Evolutionary conservation across 176 grass and related monocot species (phyloP).

Genomic region (Zoysia japonica): DNA sequence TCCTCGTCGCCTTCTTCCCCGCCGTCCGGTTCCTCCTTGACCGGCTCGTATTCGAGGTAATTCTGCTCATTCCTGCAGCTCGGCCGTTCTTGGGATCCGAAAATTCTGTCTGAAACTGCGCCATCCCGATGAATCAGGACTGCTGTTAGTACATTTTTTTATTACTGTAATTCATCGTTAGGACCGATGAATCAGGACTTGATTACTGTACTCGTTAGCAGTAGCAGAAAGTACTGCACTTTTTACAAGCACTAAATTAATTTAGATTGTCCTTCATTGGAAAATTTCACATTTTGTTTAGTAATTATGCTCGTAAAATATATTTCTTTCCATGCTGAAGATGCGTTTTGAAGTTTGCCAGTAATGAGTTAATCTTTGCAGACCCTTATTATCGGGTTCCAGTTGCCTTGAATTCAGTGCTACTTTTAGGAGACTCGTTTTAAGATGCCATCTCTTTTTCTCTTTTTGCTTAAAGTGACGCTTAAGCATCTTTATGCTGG

Average conservation of each 20-base stretch:
- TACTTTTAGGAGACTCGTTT: not conserved
- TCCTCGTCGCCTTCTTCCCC: conserved; percentile 84
- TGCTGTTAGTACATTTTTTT: not conserved
- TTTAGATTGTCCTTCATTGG: not conserved
- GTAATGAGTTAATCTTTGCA: conserved; percentile 1
- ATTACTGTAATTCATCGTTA: not conserved
- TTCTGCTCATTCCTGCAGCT: conserved; percentile 2
- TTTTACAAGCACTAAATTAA: not conserved
- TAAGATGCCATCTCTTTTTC: conserved; percentile 28
- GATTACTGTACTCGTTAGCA: not conserved
- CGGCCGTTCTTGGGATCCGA: conserved; percentile 4
- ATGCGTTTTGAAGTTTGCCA: not conserved
- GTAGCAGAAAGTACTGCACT: not conserved
- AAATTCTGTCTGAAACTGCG: conserved; percentile 3
- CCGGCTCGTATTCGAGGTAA: conserved; percentile 84
- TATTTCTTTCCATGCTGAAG: not conserved
- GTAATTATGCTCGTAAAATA: not conserved
- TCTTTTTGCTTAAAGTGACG: conserved; percentile 20
- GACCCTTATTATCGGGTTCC: not conserved
- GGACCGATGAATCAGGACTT: too few species aligned
- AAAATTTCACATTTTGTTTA: not conserved
- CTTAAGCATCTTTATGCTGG: conserved; percentile 25
- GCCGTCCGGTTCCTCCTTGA: conserved; percentile 83
- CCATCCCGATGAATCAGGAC: not conserved
- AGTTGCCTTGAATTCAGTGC: not conserved